Base-by-base conservation (phyloP, 1,284 basidiomycete species). In the Trichosporon asahii region DNA sequence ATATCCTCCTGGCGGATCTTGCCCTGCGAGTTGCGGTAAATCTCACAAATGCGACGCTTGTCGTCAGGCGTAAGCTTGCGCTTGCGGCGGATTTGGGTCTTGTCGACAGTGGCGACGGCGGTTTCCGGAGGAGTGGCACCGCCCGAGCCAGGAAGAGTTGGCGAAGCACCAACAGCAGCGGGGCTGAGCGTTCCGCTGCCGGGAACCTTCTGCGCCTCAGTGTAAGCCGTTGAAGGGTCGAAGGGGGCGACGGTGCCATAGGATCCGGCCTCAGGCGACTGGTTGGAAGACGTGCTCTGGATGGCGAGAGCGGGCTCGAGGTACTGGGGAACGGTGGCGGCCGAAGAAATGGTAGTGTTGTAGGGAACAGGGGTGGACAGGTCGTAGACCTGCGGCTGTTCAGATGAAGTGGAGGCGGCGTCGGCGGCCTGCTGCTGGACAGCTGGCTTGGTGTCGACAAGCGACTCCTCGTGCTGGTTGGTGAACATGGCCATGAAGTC, bases 401-500 rank as follows among this genome's bases (percentile, higher is more conserved):
- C 49, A 15, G 49, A 35, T 7, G 65, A 18, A 15, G 29, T 23
- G 46, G 29, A 46, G 21, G 65, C 11, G 3, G 44, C 31, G 29
- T 66, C 49, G 21, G 21, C 37, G 29, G 29, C n/a, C 35, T 64
- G 63, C 60, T 33, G 60, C 63, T 40, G 63, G 63, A 6, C 12
- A 37, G 21, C 21, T n/a, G 35, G 63, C 63, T 64, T 64, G 35
- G 37, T 27, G 64, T 65, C 46, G 27, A 65, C 37, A 14, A 49
- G 27, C 15, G 33, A 35, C 64, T 68, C 68, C 66, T 72, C 68
- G 60, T 73, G 69, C 37, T 73, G 72, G 21, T 66, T 67, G 57
- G 70, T 73, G 70, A 73, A 73, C 72, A 73, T 73, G 49, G 70
- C 69, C 72, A 73, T 73, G 55, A 73, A 73, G 68, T 73, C 72